Evolutionary conservation across 2,329 filamentous ascomycete species (phyloP), one percentile per base, ranked within the genome.

Genomic region (Leptographium flavum): DNA sequence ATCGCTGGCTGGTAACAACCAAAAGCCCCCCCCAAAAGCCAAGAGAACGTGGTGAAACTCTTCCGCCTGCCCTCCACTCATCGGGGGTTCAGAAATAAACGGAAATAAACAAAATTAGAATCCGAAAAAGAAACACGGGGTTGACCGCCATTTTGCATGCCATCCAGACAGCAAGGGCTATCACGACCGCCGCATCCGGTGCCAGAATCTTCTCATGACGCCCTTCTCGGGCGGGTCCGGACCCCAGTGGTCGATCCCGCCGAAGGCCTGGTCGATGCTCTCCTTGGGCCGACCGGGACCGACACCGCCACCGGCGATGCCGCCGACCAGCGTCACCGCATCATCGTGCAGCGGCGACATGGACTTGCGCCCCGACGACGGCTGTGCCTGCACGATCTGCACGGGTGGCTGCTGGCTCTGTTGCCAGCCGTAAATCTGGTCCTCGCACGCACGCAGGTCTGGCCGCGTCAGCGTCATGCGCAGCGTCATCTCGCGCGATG

Each of bases 401-500:
- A n/a, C 3, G 13, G 13, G 27, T 28, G 48, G 60, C 28, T 60
- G 56, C 17, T 54, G 48, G n/a, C 47, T 56, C 32, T 55, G 65
- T 55, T 81, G 75, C 77, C 79, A 84, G 36, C 78, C 78, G 55
- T 87, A 85, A 15, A 85, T 70, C 49, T 80, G 71, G 11, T 81
- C 76, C 50, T 90, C 83, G 50, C 80, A 71, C 5, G 81, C 80
- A 36, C 87, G 79, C 40, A 96, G 71, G 58, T 96, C 90, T 0
- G 87, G 85, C 39, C 88, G 73, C 4, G 92, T 96, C 45, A 96
- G 72, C 0, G 90, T 96, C 87, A 96, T 94, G 41, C 88, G 84
- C 41, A 96, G 65, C 3, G 92, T 96, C 88, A 95, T 95, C 61
- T 96, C 88, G 30, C 88, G 75, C 45, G 76, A 81, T 30, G 73